Evolutionary conservation across 140 eudicot genomes (phyloP).

Genomic region (Flaveria floridana): DNA sequence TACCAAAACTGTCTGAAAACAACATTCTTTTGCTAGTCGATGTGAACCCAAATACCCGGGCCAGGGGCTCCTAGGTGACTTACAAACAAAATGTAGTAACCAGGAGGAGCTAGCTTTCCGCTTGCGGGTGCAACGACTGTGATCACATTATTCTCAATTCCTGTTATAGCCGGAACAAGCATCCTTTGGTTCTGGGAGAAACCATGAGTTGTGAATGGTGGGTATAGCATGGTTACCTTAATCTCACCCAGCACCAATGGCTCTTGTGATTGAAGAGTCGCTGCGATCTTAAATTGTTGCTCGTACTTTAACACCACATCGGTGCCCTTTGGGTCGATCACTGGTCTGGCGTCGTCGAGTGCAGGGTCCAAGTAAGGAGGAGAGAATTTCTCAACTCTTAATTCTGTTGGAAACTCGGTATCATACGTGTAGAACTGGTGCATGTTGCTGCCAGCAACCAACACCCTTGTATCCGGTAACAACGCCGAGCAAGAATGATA

Average conservation of each 20-base stretch:
- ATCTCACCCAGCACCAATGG: slow-evolving; percentile 23
- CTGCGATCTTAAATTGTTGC: slow-evolving; percentile 29
- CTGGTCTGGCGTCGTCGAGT: slow-evolving; percentile 31
- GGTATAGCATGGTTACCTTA: slow-evolving; percentile 56
- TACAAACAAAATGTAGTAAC: slow-evolving; percentile 62
- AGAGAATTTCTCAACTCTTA: slow-evolving; percentile 59
- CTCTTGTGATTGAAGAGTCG: not conserved
- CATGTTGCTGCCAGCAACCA: slow-evolving; percentile 75
- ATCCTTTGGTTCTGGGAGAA: slow-evolving; percentile 65
- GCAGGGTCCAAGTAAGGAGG: slow-evolving; percentile 66
- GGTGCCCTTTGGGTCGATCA: not conserved
- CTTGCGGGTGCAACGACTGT: slow-evolving; percentile 27
- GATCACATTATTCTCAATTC: not conserved
- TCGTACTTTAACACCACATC: slow-evolving; percentile 34
- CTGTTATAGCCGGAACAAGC: slow-evolving; percentile 33
- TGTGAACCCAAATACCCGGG: slow-evolving; percentile 61
- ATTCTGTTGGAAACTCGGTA: slow-evolving; percentile 51
- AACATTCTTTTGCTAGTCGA: slow-evolving; percentile 15
- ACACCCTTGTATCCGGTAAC: slow-evolving; percentile 44
- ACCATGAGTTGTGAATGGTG: slow-evolving; percentile 87
- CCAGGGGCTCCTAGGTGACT: slow-evolving; percentile 62
- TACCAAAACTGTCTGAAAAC: not conserved
- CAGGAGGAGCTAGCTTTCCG: slow-evolving; percentile 34
- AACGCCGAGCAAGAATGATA: slow-evolving; percentile 63
- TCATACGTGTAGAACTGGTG: slow-evolving; percentile 39